Conservation (phyloP, 225 moss, liverwort and hornwort genomes). For the Polytrichum commune region DNA sequence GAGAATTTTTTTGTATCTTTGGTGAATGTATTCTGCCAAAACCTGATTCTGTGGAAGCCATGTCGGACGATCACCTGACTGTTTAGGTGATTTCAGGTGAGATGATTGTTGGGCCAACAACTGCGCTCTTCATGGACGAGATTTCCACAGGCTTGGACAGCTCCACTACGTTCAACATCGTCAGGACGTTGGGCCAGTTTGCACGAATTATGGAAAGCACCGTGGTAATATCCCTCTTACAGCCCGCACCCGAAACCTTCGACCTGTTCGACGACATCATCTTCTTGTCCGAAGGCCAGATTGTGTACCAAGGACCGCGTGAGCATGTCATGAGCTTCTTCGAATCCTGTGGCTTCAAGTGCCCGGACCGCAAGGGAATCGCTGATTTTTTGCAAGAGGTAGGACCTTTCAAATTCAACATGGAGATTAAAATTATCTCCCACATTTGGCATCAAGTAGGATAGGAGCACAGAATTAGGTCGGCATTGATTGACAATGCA, state of each 20-base stretch:
- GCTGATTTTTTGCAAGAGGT: constrained; percentile 74
- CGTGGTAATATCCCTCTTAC: constrained; percentile 58
- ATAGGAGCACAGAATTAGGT: neutral
- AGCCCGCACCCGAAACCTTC: constrained; percentile 73
- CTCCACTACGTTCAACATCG: constrained; percentile 61
- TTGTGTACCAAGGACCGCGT: constrained; percentile 60
- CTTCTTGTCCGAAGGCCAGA: constrained; percentile 65
- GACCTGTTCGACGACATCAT: constrained; percentile 62
- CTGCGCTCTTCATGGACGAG: constrained; percentile 75
- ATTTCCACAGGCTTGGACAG: constrained; percentile 68
- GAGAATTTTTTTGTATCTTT: too few species aligned
- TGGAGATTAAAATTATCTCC: neutral
- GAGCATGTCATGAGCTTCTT: constrained; percentile 47
- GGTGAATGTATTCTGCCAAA: neutral
- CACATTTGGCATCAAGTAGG: neutral
- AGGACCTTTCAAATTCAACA: neutral
- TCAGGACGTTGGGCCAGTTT: constrained; percentile 48
- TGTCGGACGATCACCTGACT: neutral
- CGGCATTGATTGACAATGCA: too few species aligned
- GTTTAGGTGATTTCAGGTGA: constrained; percentile 36
- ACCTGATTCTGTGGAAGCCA: neutral
- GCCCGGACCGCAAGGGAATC: constrained; percentile 60
- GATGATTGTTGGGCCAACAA: constrained; percentile 72
- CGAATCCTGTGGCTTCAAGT: constrained; percentile 55
- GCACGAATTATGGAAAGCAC: constrained; percentile 44